Evolutionary conservation across 2,329 filamentous ascomycete species (phyloP), one percentile per base, ranked within the genome.

Genomic region (Exophiala sideris): DNA sequence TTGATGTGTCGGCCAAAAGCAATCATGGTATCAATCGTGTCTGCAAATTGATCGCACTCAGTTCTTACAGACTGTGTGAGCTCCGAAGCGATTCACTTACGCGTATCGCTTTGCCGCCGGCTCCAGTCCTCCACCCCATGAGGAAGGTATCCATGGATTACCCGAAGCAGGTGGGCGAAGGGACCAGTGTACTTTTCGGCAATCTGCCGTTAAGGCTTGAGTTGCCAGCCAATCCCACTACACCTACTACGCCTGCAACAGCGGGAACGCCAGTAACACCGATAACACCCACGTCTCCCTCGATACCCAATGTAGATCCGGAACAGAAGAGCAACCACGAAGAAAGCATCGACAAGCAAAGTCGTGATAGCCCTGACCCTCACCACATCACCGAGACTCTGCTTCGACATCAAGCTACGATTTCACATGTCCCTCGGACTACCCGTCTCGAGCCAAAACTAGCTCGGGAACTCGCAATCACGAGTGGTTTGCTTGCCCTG

Each of bases 21-120:
- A 51, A 50, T 35, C 50, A 59, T 18, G 58, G 58, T 36, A 61
- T 61, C 47, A 61, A 61, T 36, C 56, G 56, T 6, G 38, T 61
- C 18, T 61, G 56, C 48, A 61, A 61, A 45, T 45, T 61, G 35
- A 57, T 61, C 24, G 58, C 58, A 2, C 38, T 61, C 39, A 61
- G 58, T 42, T 52, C 58, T 4, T 61, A 48, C 45, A 36, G 58
- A 45, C 54, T 61, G 16, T 61, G 58, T 36, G 58, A 61, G 46
- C 50, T 61, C 14, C 56, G 58, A 45, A 57, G 58, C 41, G 58
- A 56, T 5, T 47, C 56, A 10, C 34, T 59, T 20, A 33, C 45
- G 11, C 52, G 40, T 5, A 41, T 48, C 11, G 14, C 53, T 14
- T 18, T 50, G 11, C 45, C 48, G 34, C 38, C 38, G 35, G 14